Conservation (phyloP, 805 yeast species). For the Zygosaccharomyces kombuchaensis region DNA sequence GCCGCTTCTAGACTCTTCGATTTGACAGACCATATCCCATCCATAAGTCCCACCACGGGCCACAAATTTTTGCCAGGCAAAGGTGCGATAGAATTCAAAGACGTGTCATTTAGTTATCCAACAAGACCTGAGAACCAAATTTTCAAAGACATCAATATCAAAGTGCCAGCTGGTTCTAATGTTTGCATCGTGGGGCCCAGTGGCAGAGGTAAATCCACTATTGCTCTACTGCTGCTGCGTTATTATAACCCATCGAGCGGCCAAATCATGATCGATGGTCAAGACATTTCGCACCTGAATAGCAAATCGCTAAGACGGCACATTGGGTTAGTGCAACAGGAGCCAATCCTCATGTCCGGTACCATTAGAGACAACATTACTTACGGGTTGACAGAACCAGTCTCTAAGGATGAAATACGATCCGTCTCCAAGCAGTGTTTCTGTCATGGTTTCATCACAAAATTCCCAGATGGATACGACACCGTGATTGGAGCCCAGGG, state of each 20-base stretch:
- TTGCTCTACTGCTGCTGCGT: conserved; percentile 54
- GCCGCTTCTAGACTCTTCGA: conserved; percentile 93
- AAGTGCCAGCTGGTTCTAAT: conserved; percentile 50
- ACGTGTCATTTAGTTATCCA: conserved; percentile 79
- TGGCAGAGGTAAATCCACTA: conserved; percentile 89
- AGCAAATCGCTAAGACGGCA: conserved; percentile 50
- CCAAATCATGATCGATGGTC: conserved; percentile 45
- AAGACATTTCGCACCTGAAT: conserved; percentile 47
- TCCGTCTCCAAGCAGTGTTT: conserved; percentile 49
- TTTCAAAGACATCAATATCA: conserved; percentile 46
- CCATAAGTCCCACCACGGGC: conserved; percentile 65
- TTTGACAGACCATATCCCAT: conserved; percentile 70
- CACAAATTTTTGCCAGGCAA: conserved; percentile 35
- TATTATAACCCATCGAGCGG: conserved; percentile 50
- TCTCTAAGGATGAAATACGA: conserved; percentile 48
- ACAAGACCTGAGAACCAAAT: conserved; percentile 69
- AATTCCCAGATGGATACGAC: conserved; percentile 60
- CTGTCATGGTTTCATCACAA: conserved; percentile 53
- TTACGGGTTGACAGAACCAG: conserved; percentile 65
- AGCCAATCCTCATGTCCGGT: conserved; percentile 73
- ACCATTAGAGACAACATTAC: conserved; percentile 71
- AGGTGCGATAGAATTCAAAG: conserved; percentile 55
- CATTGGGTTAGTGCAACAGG: conserved; percentile 75
- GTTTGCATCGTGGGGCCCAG: conserved; percentile 82
- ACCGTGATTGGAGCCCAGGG: conserved; percentile 68